Conservation (phyloP, 1,139 yeast genomes). For the Keqinozyma sinolaborantium region DNA sequence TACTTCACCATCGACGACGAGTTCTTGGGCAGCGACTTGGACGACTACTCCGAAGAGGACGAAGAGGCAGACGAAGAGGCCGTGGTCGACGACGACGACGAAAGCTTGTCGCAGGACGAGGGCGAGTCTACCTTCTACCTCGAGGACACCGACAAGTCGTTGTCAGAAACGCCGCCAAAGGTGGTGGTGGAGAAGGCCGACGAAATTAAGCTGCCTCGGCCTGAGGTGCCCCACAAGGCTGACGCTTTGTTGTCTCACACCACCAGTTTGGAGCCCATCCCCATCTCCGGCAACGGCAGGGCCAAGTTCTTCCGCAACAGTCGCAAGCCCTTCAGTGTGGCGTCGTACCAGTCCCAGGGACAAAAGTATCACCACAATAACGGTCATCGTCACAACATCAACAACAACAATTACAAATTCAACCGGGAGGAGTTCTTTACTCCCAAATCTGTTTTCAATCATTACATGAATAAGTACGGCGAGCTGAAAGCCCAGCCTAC, state of each 20-base stretch:
- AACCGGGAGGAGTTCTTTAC: conserved; percentile 73
- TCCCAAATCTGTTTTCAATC: conserved; percentile 69
- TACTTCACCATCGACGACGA: conserved; percentile 86
- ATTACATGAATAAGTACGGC: conserved; percentile 68
- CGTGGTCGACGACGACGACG: conserved; percentile 15
- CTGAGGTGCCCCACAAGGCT: conserved; percentile 36
- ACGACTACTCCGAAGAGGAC: conserved; percentile 28
- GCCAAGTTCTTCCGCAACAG: conserved; percentile 43
- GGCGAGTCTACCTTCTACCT: conserved; percentile 13
- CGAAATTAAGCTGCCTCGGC: neutral
- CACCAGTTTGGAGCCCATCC: conserved; percentile 43
- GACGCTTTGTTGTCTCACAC: conserved; percentile 42
- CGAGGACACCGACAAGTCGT: conserved; percentile 7
- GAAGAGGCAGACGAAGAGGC: conserved; percentile 26
- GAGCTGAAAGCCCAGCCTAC: conserved; percentile 22
- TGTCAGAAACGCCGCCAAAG: neutral
- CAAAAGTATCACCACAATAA: conserved; percentile 18
- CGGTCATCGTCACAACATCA: conserved; percentile 21
- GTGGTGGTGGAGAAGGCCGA: neutral
- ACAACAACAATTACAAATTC: conserved; percentile 27
- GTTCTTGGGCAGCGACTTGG: conserved; percentile 45
- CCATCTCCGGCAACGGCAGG: conserved; percentile 22
- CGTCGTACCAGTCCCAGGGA: conserved; percentile 41
- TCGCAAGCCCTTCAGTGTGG: conserved; percentile 63
- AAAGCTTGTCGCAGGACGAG: conserved; percentile 10